Conservation (phyloP, 2,329 filamentous ascomycete species). For the Ophiocordyceps australis region DNA sequence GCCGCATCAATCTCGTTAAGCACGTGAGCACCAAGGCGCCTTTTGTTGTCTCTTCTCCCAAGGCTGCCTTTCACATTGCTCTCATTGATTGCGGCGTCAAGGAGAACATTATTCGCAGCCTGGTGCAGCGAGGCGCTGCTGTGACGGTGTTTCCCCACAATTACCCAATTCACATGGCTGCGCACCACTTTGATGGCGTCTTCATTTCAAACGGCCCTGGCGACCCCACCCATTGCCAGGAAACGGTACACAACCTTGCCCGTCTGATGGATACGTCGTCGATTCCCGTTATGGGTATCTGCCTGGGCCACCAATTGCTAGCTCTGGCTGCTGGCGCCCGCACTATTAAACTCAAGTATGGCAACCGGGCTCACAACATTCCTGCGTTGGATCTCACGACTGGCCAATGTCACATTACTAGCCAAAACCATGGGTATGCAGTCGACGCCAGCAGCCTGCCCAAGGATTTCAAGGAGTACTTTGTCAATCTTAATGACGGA, state of each 20-base stretch:
- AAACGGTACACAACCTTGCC: constrained; percentile 81
- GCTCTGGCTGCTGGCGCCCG: constrained; percentile 74
- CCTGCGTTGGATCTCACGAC: constrained; percentile 87
- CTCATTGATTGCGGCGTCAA: constrained; percentile 97
- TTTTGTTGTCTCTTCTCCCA: constrained; percentile 77
- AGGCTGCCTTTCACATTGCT: constrained; percentile 76
- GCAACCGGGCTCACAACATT: constrained; percentile 97
- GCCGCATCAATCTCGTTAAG: constrained; percentile 91
- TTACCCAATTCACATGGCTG: constrained; percentile 96
- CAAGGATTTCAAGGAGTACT: constrained; percentile 90
- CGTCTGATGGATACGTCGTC: constrained; percentile 83
- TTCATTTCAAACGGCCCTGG: constrained; percentile 99
- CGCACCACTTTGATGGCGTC: constrained; percentile 92
- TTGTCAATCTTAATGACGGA: constrained; percentile 93
- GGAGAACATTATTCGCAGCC: constrained; percentile 94
- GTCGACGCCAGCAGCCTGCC: constrained; percentile 73
- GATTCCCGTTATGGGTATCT: constrained; percentile 93
- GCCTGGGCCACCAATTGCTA: constrained; percentile 89
- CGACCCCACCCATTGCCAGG: constrained; percentile 91
- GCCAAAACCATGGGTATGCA: constrained; percentile 96
- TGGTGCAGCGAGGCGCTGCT: constrained; percentile 79
- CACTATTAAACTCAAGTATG: constrained; percentile 97
- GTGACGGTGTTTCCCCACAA: constrained; percentile 92
- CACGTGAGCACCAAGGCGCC: constrained; percentile 96
- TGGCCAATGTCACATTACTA: constrained; percentile 95